A percentile compares a stretch with the other conserved stretches of the same genome.
phyloP scores from a whole-genome alignment of 345 rosid species.

The Lepidium africanum region DNA sequence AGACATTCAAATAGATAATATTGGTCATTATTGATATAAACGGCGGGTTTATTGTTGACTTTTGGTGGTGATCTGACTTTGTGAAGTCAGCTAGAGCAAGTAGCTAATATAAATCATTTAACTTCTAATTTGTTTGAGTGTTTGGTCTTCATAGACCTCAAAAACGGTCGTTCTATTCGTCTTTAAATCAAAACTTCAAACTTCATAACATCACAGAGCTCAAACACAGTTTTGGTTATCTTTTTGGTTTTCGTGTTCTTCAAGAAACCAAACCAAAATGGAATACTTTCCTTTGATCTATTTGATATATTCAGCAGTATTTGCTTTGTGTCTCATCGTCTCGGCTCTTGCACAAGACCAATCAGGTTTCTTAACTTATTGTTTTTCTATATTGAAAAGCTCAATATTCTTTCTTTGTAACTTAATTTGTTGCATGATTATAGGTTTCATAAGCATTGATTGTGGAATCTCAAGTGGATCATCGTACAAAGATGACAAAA shows the following conservation, averaged over 20 bases:
- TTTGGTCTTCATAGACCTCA: neutral
- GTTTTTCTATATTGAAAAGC: neutral
- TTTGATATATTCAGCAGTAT: neutral
- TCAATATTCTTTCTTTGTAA: neutral
- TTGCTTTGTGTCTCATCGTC: neutral
- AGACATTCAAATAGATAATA: no score
- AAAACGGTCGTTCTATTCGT: neutral
- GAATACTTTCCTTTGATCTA: neutral
- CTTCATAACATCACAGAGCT: neutral
- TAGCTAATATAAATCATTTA: neutral
- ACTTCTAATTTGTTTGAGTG: neutral
- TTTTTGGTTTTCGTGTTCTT: neutral
- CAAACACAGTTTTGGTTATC: neutral
- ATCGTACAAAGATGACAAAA: constrained; percentile 23
- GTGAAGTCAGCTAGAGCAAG: constrained; percentile 7
- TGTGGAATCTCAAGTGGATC: constrained; percentile 29
- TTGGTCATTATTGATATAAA: neutral
- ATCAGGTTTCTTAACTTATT: constrained; percentile 5
- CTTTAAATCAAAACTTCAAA: neutral
- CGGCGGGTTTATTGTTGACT: constrained; percentile 1
- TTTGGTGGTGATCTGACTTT: neutral
- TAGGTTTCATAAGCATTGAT: constrained; percentile 42
- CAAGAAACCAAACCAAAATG: neutral
- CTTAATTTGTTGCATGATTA: neutral
- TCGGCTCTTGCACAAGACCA: constrained; percentile 12